Conservation (phyloP, 2,329 filamentous ascomycete species). For the Trichoderma guizhouense region DNA sequence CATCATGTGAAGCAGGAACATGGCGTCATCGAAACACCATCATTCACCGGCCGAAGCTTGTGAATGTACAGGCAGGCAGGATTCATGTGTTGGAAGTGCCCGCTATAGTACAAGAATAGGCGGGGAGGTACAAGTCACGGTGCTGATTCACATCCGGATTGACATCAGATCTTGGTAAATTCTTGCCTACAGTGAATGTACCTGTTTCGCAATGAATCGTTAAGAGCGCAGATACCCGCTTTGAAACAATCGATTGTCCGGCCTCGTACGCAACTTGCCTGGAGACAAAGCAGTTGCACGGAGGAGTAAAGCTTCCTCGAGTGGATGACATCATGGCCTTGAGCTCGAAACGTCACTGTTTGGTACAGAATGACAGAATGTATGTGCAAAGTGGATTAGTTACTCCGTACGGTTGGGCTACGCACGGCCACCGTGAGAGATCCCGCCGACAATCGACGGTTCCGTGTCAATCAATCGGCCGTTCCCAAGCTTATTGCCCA, state of each 20-base stretch:
- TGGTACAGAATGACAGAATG: background rate
- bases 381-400: background rate
- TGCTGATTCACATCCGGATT: background rate
- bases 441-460: background rate
- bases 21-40: slow-evolving; percentile 18
- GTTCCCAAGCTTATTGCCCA: background rate
- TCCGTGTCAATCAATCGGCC: background rate
- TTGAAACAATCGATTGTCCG: background rate
- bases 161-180: background rate
- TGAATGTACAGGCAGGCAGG: background rate
- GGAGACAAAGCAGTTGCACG: background rate
- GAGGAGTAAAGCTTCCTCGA: background rate
- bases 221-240: background rate
- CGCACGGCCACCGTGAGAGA: background rate
- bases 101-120: background rate
- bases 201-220: background rate
- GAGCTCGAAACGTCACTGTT: background rate
- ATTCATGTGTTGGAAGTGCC: background rate
- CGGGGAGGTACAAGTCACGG: background rate
- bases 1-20: slow-evolving; percentile 18
- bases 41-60: background rate
- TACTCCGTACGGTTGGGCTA: background rate
- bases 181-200: background rate
- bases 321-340: slow-evolving; percentile 12
- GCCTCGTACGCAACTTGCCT: background rate